A percentile compares a stretch with the other conserved stretches of the same genome.
These are phyloP conservation scores for Groenewaldozyma salmanticensis DNA, from an alignment of 805 yeast genomes.

Conservation along the genomic window DNA sequence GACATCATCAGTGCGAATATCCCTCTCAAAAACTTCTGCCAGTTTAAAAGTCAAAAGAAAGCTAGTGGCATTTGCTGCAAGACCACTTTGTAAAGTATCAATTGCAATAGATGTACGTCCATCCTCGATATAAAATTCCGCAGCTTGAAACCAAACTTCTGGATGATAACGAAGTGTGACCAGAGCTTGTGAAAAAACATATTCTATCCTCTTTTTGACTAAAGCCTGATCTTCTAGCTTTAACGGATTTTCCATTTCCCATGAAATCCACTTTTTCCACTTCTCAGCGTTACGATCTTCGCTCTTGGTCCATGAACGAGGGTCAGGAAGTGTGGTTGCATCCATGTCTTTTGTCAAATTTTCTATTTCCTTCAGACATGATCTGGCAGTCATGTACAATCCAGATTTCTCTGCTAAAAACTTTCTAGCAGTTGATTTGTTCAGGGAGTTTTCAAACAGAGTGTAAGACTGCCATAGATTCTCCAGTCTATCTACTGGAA, in stretches of 20 bases:
- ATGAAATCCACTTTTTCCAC: constrained; percentile 70
- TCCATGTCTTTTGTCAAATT: constrained; percentile 45
- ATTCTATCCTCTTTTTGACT: constrained; percentile 49
- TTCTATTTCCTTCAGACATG: constrained; percentile 62
- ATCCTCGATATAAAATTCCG: constrained; percentile 31
- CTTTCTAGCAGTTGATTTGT: constrained; percentile 71
- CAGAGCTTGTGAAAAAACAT: constrained; percentile 63
- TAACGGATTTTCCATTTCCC: constrained; percentile 68
- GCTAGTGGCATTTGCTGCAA: constrained; percentile 60
- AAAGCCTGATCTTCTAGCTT: constrained; percentile 37
- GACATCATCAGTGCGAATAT: constrained; percentile 41
- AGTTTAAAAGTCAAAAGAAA: constrained; percentile 54
- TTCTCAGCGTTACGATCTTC: constrained; percentile 35
- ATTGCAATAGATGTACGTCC: constrained; percentile 22
- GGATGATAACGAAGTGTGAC: constrained; percentile 54
- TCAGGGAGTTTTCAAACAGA: constrained; percentile 70
- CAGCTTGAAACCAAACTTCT: constrained; percentile 60
- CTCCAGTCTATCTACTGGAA: constrained; percentile 72
- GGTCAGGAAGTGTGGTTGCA: constrained; percentile 28
- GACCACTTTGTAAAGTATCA: constrained; percentile 44
- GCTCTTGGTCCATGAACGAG: constrained; percentile 20
- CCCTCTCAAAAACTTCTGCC: constrained; percentile 61
- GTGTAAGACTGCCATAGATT: constrained; percentile 73
- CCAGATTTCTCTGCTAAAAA: constrained; percentile 74
- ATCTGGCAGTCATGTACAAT: constrained; percentile 78